Evolutionary conservation across 495 filamentous ascomycete species (phyloP), one percentile per base, ranked within the genome.

Genomic region (Penicillium angulare): DNA sequence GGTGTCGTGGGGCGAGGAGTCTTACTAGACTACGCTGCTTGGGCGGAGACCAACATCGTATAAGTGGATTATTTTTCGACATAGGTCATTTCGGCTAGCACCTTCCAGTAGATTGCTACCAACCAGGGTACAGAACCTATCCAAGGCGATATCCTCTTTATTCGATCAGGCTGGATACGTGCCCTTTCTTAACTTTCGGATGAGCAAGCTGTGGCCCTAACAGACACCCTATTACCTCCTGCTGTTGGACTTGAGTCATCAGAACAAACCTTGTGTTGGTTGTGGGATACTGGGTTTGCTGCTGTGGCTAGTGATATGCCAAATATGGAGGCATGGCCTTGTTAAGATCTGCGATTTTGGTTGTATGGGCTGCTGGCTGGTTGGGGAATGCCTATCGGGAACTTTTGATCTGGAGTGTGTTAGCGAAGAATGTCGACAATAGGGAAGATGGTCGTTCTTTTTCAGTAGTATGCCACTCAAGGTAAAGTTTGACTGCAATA

Each of bases 1-100:
- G 77, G 78, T 33, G 75, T 83, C 26, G 72, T 79, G 18, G 80
- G 79, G 15, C 78, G 80, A 4, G 80, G 80, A 5, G 69, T 85
- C 21, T 72, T 85, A 12, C 60, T 85, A 44, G 78, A 80, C 61
- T 81, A 79, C 55, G 74, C 80, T 43, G 71, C 53, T 50, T 88
- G 74, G 77, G 71, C 70, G 8, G 55, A 65, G 22, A 50, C 47
- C 17, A 60, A 81, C 44, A 47, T 26, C 24, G 42, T 47, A 10
- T 8, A 18, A 10, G 15, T 53, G n/a, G 20, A 47, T 10, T 43
- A 47, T 41, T 53, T 47, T 21, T 26, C 50, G 13, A 23, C 21
- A 26, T 33, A 47, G 2, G 33, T n/a, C 1, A 35, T 40, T 24
- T 33, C 42, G 17, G 34, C 18, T 8, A 20, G 20, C 22, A 18